Conservation (phyloP, 2,329 filamentous ascomycete species). For the Coleophoma crateriformis region DNA sequence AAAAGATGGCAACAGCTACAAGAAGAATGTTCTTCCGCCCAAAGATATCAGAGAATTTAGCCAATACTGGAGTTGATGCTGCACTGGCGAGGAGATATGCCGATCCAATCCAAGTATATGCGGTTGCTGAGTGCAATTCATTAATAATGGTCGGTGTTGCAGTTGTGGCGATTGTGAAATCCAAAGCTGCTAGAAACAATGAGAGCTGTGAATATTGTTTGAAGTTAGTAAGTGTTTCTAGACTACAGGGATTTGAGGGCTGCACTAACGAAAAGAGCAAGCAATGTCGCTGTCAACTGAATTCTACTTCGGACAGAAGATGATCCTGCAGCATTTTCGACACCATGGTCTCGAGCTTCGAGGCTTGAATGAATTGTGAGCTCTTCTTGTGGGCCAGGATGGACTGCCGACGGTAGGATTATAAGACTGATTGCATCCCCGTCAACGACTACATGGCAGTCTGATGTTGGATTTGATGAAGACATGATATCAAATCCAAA, state of each 20-base stretch:
- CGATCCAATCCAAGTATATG: conserved; percentile 48
- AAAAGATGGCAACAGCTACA: conserved; percentile 53
- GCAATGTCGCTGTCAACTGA: background rate
- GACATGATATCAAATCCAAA: too few relatives aligned
- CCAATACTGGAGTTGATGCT: conserved; percentile 52
- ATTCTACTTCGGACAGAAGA: background rate
- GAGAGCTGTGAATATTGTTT: conserved; percentile 27
- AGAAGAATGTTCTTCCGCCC: conserved; percentile 58
- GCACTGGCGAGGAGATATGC: conserved; percentile 38
- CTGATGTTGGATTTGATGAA: too few relatives aligned
- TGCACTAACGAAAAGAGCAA: background rate
- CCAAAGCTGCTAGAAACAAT: conserved; percentile 18
- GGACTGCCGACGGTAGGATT: too few relatives aligned
- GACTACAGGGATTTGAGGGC: background rate
- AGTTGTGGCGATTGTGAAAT: conserved; percentile 29
- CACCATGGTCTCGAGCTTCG: too few relatives aligned
- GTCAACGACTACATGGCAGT: too few relatives aligned
- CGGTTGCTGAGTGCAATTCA: conserved; percentile 32
- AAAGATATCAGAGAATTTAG: conserved; percentile 61
- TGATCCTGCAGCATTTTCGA: background rate
- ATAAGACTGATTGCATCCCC: too few relatives aligned
- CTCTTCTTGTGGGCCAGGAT: too few relatives aligned
- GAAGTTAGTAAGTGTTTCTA: too few relatives aligned
- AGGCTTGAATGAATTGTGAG: too few relatives aligned
- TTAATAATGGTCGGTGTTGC: conserved; percentile 31